Percentiles rank a stretch among this genome's conserved stretches.
phyloP scores from a whole-genome alignment of 805 yeast species.

The Candida germanica region DNA sequence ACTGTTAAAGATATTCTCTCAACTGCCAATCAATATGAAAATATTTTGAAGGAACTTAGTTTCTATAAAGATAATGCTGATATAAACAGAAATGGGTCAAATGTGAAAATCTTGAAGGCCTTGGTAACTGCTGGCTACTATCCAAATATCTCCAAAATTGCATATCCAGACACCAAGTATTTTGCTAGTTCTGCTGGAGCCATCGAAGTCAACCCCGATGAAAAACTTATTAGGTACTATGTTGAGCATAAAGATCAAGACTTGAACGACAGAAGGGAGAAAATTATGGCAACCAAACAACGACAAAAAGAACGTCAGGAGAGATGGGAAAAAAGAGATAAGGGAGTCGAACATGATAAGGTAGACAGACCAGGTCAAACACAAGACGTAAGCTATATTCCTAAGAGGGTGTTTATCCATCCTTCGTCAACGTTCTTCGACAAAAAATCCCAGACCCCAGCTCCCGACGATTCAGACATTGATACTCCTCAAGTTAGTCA shows the following conservation, averaged over 20 bases:
- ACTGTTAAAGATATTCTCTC: conserved; percentile 70
- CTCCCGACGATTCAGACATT: conserved; percentile 32
- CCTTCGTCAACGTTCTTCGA: conserved; percentile 80
- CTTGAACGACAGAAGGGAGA: conserved; percentile 1
- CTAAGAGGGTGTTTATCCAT: conserved; percentile 69
- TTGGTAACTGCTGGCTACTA: conserved; percentile 77
- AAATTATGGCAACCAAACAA: conserved; percentile 6
- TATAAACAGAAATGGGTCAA: conserved; percentile 51
- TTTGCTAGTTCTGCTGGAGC: conserved; percentile 72
- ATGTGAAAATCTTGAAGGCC: conserved; percentile 55
- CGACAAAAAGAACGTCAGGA: conserved; percentile 7
- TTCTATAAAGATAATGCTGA: conserved; percentile 32
- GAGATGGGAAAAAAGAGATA: conserved; percentile 7
- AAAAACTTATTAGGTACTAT: conserved; percentile 44
- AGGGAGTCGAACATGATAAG: neutral
- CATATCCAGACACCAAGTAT: conserved; percentile 77
- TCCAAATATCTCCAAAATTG: conserved; percentile 80
- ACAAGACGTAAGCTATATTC: neutral
- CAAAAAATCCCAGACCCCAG: conserved; percentile 19
- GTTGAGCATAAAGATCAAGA: conserved; percentile 18
- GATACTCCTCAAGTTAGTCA: conserved; percentile 31
- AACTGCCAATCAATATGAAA: conserved; percentile 64
- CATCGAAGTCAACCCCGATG: conserved; percentile 82
- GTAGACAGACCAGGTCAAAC: neutral
- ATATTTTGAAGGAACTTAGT: conserved; percentile 74